Evolutionary conservation across 1,139 yeast species (phyloP).

Genomic region (Pneumocystis jirovecii): DNA sequence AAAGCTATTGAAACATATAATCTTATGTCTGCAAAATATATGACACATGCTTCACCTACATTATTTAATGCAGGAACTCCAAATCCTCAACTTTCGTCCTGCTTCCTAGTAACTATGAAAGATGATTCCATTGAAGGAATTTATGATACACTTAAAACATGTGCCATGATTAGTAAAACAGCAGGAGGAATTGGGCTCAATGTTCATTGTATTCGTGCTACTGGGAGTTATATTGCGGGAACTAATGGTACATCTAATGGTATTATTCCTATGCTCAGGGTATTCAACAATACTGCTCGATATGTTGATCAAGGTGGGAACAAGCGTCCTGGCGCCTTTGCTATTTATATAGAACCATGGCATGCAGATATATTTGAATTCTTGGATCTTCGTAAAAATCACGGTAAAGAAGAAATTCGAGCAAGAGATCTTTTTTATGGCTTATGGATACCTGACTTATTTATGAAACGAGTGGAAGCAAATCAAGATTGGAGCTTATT

Average conservation of each 20-base stretch:
- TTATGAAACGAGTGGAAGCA: conserved; percentile 73
- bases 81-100: conserved; percentile 72
- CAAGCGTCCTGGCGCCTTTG: conserved; percentile 89
- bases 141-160: conserved; percentile 68
- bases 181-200: conserved; percentile 88
- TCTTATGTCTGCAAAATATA: conserved; percentile 68
- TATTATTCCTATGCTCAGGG: conserved; percentile 77
- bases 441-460: conserved; percentile 81
- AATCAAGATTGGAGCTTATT: conserved; percentile 72
- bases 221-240: conserved; percentile 78
- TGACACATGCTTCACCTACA: conserved; percentile 84
- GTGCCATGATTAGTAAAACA: conserved; percentile 75
- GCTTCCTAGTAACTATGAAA: conserved; percentile 77
- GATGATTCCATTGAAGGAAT: conserved; percentile 87
- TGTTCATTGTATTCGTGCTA: conserved; percentile 67
- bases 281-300: conserved; percentile 79
- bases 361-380: conserved; percentile 76
- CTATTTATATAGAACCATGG: conserved; percentile 83
- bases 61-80: conserved; percentile 84
- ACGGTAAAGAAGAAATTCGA: conserved; percentile 80
- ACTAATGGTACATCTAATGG: conserved; percentile 85
- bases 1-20: conserved; percentile 66
- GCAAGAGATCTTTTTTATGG: conserved; percentile 85
- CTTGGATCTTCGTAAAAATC: conserved; percentile 72
- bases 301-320: conserved; percentile 92